Evolutionary conservation across 2,329 filamentous ascomycete species (phyloP).

Genomic region (Fusarium albidum): DNA sequence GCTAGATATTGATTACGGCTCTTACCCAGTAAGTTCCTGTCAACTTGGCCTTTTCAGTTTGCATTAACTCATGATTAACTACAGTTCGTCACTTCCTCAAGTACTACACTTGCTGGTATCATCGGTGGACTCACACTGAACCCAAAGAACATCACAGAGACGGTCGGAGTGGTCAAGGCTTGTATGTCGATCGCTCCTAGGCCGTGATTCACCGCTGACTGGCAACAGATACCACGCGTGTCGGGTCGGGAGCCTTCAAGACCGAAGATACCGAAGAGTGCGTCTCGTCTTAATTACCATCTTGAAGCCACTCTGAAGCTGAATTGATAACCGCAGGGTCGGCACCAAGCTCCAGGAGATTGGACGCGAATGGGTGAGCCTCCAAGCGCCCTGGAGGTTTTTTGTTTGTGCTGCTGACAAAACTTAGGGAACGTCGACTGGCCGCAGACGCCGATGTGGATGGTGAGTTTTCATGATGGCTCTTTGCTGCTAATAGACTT

Average conservation of each 20-base stretch:
- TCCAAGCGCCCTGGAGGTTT: constrained; percentile 19
- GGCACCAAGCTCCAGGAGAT: constrained; percentile 57
- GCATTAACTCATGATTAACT: constrained; percentile 24
- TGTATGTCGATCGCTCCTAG: constrained; percentile 50
- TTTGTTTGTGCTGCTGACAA: constrained; percentile 33
- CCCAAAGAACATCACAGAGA: constrained; percentile 65
- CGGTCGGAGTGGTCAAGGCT: constrained; percentile 74
- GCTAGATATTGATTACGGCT: constrained; percentile 68
- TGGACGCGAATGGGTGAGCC: constrained; percentile 51
- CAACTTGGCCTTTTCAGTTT: constrained; percentile 19
- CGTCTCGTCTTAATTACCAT: constrained; percentile 32
- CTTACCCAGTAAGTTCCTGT: constrained; percentile 42
- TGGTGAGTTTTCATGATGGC: constrained; percentile 47
- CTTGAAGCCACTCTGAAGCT: constrained; percentile 30
- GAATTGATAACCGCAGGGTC: constrained; percentile 38
- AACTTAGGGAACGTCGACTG: constrained; percentile 56
- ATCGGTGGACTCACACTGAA: constrained; percentile 70
- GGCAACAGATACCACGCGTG: constrained; percentile 66
- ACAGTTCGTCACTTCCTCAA: constrained; percentile 63
- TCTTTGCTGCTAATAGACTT: constrained; percentile 29
- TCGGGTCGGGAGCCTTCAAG: constrained; percentile 71
- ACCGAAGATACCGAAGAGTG: constrained; percentile 62
- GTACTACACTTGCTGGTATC: constrained; percentile 61
- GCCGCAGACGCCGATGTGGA: constrained; percentile 66
- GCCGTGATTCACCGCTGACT: constrained; percentile 28